Conservation (phyloP, 1,284 basidiomycete species). For the Naganishia liquefaciens region DNA sequence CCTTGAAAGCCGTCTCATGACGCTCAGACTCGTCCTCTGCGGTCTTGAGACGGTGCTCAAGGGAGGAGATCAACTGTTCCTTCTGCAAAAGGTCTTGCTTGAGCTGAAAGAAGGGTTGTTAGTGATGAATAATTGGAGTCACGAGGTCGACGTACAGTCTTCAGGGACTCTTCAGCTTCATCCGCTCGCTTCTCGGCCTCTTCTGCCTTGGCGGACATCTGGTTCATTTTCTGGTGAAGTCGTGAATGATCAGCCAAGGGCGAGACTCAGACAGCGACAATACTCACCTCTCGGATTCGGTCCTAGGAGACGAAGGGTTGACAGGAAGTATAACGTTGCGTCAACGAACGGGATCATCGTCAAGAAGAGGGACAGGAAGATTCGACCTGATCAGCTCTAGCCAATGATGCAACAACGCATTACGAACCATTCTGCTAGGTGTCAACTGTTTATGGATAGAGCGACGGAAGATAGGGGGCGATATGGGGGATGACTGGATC, state of each 20-base stretch:
- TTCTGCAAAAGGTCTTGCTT: slow-evolving; percentile 78
- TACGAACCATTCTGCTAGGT: no score
- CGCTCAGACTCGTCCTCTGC: slow-evolving; percentile 76
- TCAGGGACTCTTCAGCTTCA: slow-evolving; percentile 79
- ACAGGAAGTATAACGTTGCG: no score
- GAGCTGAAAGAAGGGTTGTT: slow-evolving; percentile 44
- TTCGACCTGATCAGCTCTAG: no score
- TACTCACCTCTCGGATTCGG: slow-evolving; percentile 60
- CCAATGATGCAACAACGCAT: no score
- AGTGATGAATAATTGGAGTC: background rate
- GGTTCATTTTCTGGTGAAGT: slow-evolving; percentile 58
- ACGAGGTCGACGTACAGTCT: slow-evolving; percentile 57
- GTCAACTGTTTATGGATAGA: no score
- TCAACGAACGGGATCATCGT: no score
- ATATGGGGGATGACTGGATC: no score
- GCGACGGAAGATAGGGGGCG: no score
- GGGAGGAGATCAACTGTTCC: slow-evolving; percentile 85
- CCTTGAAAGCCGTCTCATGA: slow-evolving; percentile 69
- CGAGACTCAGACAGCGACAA: no score
- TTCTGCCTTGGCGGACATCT: slow-evolving; percentile 85
- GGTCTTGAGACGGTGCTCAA: slow-evolving; percentile 72
- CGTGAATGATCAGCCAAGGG: background rate
- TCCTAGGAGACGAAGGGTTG: slow-evolving; percentile 49
- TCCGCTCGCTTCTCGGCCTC: slow-evolving; percentile 75
- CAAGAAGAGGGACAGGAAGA: no score